These are phyloP conservation scores for Phialophora verrucosa DNA, from an alignment of 2,329 filamentous ascomycete species.

Conservation along the genomic window DNA sequence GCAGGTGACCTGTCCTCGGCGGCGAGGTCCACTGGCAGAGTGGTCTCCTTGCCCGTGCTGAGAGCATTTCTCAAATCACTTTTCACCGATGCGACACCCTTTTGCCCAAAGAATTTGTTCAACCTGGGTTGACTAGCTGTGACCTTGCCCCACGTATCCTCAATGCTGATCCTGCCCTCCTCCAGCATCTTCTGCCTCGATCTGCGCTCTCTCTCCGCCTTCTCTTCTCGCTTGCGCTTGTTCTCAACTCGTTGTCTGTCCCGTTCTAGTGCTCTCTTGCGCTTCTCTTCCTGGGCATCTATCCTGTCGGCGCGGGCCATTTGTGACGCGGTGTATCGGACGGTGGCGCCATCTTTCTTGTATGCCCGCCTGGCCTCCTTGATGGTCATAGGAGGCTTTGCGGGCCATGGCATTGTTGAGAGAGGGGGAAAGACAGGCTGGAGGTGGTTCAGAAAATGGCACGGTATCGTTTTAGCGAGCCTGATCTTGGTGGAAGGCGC, in stretches of 20 bases:
- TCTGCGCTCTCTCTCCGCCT: slow-evolving; percentile 33
- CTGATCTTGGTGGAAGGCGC: neutral
- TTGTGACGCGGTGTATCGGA: slow-evolving; percentile 36
- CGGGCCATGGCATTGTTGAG: slow-evolving; percentile 31
- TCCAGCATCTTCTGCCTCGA: slow-evolving; percentile 35
- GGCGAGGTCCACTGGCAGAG: neutral
- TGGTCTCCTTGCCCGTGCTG: neutral
- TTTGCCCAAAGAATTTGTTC: slow-evolving; percentile 36
- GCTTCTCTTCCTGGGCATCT: slow-evolving; percentile 34
- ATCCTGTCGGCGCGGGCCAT: slow-evolving; percentile 36
- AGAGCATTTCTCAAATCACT: neutral
- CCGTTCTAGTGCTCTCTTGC: slow-evolving; percentile 34
- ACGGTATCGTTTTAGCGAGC: neutral
- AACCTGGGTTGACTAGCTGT: slow-evolving; percentile 37
- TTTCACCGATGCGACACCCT: slow-evolving; percentile 7
- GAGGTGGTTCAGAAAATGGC: neutral
- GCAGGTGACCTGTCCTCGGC: neutral
- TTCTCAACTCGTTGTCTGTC: slow-evolving; percentile 34
- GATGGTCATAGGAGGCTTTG: slow-evolving; percentile 38
- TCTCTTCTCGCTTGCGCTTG: slow-evolving; percentile 38
- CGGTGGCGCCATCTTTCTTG: slow-evolving; percentile 35
- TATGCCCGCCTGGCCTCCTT: slow-evolving; percentile 38
- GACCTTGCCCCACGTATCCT: slow-evolving; percentile 40
- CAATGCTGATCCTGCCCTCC: slow-evolving; percentile 36
- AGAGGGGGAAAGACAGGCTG: neutral